Evolutionary conservation across 305 asterid species (phyloP).

Genomic region (Petunia hybrid): DNA sequence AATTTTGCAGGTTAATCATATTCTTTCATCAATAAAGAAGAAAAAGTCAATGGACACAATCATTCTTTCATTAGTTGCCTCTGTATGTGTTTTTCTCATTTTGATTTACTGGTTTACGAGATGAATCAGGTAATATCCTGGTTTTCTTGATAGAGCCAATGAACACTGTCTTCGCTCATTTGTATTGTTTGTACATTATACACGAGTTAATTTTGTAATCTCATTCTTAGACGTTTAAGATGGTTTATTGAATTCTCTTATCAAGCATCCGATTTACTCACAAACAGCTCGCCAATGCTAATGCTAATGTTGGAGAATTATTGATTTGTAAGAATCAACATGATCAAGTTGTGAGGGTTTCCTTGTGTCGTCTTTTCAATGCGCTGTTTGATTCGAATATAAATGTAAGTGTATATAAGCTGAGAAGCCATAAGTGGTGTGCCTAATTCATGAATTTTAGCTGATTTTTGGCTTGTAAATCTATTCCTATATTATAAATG

Average conservation of each 20-base stretch:
- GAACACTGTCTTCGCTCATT: background rate
- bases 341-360: background rate
- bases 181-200: constrained; percentile 36
- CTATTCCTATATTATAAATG: too few relatives aligned
- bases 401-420: background rate
- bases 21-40: constrained; percentile 85
- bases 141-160: background rate
- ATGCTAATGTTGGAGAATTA: background rate
- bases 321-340: background rate
- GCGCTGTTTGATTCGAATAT: background rate
- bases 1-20: constrained; percentile 74
- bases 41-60: constrained; percentile 94
- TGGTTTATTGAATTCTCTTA: constrained; percentile 20
- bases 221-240: background rate
- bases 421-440: background rate
- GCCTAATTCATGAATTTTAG: too few relatives aligned
- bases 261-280: background rate
- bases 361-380: background rate
- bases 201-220: constrained; percentile 6
- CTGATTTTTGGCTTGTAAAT: too few relatives aligned
- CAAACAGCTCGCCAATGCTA: background rate
- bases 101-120: constrained; percentile 89
- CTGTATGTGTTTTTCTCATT: constrained; percentile 81
- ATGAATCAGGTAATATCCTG: constrained; percentile 44
- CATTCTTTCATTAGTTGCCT: constrained; percentile 86